Conservation (phyloP, 139 green algal species). For the Micractinium conductrix region DNA sequence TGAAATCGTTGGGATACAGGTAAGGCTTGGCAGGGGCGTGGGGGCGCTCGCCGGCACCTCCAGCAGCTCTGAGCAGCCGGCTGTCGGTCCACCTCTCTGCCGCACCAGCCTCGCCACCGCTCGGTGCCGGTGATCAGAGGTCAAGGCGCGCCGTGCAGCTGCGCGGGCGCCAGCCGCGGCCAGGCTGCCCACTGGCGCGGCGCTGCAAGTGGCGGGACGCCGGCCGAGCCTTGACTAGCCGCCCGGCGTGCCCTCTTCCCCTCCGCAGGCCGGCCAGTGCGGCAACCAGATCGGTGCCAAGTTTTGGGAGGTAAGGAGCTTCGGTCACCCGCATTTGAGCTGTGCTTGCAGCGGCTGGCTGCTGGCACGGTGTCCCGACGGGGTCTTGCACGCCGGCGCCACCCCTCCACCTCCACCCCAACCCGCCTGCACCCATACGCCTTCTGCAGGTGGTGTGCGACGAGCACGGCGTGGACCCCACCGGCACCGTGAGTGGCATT, state of each 20-base stretch:
- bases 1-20: conserved; percentile 96
- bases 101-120: not conserved
- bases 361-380: no score
- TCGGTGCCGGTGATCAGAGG: not conserved
- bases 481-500: conserved; percentile 86
- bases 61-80: no score
- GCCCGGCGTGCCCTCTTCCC: not conserved
- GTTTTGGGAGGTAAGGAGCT: conserved; percentile 94
- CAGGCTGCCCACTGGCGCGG: no score
- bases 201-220: no score
- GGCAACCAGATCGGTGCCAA: conserved; percentile 99
- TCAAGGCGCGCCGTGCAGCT: not conserved
- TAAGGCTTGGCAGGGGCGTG: not conserved
- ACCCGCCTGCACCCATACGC: no score
- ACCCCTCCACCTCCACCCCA: no score
- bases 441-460: conserved; percentile 78
- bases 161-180: not conserved
- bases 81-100: no score
- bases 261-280: conserved; percentile 90
- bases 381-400: no score
- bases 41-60: no score
- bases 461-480: conserved; percentile 93
- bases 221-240: not conserved
- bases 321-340: no score
- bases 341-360: no score